Base-by-base conservation (phyloP, 1,284 basidiomycete genomes). In the Sphaerobolus stellatus region DNA sequence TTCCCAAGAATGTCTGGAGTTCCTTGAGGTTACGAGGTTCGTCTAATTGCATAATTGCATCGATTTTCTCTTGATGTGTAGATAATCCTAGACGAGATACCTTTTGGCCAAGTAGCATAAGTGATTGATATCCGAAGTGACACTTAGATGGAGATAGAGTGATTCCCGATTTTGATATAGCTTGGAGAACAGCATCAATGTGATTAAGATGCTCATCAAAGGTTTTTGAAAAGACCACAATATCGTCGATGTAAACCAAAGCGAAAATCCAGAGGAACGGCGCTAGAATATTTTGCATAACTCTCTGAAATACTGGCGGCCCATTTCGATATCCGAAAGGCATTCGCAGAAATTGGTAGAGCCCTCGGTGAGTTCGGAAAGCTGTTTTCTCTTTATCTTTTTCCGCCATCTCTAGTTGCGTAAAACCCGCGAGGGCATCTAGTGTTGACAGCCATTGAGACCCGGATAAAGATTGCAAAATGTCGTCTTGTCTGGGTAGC, bases 201-300 rank as follows among this genome's bases (percentile, higher is more conserved):
- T 72, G 71, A 0, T 47, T 25, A 0, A 72, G 8, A 58, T 76
- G 74, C 0, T 74, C 69, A 2, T 69, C 65, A 36, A 63, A 71
- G 1, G 62, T 56, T 16, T 56, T 56, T 0, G 69, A 73, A 56
- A 62, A 73, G 1, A 74, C 57, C 1, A 75, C 66, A 20, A 75
- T 75, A 52, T 76, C 69, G 58, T 68, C 61, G 24, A 64, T 73
- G 52, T 69, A 77, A 0, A 75, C 73, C 1, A 75, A 56, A 0
- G 67, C 58, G 54, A 74, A 74, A 0, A 73, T 49, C 72, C 73
- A 75, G 0, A 75, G 60, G 58, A 60, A 62, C 20, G 56, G 58
- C 1, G 61, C 64, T 8, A 66, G 47, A 6, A 65, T 47, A 25
- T 56, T 52, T 27, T 63, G 55, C 58, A 65, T 66, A 1, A 63